phyloP scores from a whole-genome alignment of 1,139 yeast species.

The Scheffersomyces titani region DNA sequence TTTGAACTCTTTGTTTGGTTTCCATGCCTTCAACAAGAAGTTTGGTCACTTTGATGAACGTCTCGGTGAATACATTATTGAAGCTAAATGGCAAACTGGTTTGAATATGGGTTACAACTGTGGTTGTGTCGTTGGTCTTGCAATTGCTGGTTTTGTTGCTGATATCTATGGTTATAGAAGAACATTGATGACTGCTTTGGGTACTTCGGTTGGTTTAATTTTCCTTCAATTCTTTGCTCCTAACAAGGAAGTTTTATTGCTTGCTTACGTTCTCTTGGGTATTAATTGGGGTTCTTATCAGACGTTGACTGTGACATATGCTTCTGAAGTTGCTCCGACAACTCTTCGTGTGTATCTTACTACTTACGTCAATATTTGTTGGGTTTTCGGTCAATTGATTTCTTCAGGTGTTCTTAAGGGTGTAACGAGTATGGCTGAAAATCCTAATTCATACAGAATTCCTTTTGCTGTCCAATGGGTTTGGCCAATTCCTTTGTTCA shows the following conservation, averaged over 20 bases:
- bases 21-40: slow-evolving; percentile 37
- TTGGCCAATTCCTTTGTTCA: slow-evolving; percentile 55
- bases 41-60: slow-evolving; percentile 38
- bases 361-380: slow-evolving; percentile 48
- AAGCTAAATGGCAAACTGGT: slow-evolving; percentile 51
- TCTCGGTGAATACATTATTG: slow-evolving; percentile 33
- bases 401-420: slow-evolving; percentile 49
- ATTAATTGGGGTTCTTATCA: slow-evolving; percentile 57
- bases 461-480: slow-evolving; percentile 61
- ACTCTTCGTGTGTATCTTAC: slow-evolving; percentile 50
- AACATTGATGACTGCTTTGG: slow-evolving; percentile 40
- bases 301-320: slow-evolving; percentile 49
- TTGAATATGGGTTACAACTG: slow-evolving; percentile 45
- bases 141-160: slow-evolving; percentile 44
- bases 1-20: slow-evolving; percentile 40
- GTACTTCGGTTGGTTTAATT: slow-evolving; percentile 38
- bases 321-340: slow-evolving; percentile 55
- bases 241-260: slow-evolving; percentile 36
- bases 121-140: slow-evolving; percentile 50
- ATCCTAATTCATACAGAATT: slow-evolving; percentile 36
- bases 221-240: slow-evolving; percentile 53
- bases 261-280: slow-evolving; percentile 50
- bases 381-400: slow-evolving; percentile 54
- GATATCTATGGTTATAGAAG: slow-evolving; percentile 49
- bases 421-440: slow-evolving; percentile 17